phyloP scores from a whole-genome alignment of 306 rosid genomes.

The Casuarina equisetifolia region DNA sequence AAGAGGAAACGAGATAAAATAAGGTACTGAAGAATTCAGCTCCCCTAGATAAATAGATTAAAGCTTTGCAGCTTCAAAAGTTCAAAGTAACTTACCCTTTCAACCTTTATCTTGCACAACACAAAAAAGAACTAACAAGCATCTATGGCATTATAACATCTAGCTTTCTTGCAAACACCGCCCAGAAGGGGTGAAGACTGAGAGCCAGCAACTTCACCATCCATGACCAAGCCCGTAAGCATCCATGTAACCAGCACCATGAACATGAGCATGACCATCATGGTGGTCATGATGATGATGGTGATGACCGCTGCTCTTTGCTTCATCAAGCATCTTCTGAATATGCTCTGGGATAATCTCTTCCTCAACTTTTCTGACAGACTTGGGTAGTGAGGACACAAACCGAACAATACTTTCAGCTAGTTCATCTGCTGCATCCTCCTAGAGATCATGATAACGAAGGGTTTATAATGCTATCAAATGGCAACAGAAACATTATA shows the following conservation, averaged over 20 bases:
- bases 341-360: conserved; percentile 70
- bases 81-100: conserved; percentile 1
- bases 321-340: conserved; percentile 62
- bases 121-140: background rate
- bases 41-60: conserved; percentile 4
- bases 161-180: background rate
- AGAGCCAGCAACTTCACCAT: conserved; percentile 39
- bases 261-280: conserved; percentile 35
- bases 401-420: conserved; percentile 67
- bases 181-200: background rate
- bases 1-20: background rate
- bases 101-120: conserved; percentile 13
- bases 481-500: conserved; percentile 2
- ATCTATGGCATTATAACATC: conserved; percentile 3
- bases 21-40: background rate
- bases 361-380: conserved; percentile 59
- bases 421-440: conserved; percentile 62
- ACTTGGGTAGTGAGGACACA: conserved; percentile 68
- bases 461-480: conserved; percentile 7
- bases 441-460: conserved; percentile 44
- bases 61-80: conserved; percentile 12
- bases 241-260: conserved; percentile 59
- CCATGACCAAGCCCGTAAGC: conserved; percentile 73
- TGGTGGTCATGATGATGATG: conserved; percentile 29
- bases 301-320: conserved; percentile 37